phyloP scores from a whole-genome alignment of 306 rosid genomes.

The Cicer judaicum region DNA sequence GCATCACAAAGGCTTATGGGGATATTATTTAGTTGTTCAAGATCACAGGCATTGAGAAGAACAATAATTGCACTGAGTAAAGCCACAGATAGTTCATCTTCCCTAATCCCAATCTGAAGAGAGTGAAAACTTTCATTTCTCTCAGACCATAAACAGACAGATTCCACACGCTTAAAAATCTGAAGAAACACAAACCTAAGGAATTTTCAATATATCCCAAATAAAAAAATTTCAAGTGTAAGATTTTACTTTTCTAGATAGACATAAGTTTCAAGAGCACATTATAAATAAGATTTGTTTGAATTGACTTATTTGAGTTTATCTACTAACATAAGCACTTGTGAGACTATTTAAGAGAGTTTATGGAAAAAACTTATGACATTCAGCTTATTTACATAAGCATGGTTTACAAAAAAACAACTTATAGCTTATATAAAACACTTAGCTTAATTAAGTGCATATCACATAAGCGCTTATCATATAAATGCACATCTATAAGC shows the following conservation, averaged over 20 bases:
- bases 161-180: constrained; percentile 57
- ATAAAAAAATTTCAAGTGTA: background rate
- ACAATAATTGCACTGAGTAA: constrained; percentile 57
- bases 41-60: constrained; percentile 63
- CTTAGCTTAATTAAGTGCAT: background rate
- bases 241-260: constrained; percentile 5
- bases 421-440: background rate
- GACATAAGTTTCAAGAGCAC: constrained; percentile 12
- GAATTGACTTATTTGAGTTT: background rate
- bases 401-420: background rate
- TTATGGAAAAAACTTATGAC: background rate
- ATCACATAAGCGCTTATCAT: no score
- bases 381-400: background rate
- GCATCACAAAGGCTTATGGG: constrained; percentile 48
- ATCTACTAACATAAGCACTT: background rate
- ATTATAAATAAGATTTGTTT: constrained; percentile 2
- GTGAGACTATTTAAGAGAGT: background rate
- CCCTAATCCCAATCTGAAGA: constrained; percentile 58
- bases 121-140: constrained; percentile 40
- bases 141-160: constrained; percentile 55
- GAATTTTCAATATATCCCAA: constrained; percentile 38
- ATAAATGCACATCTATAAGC: background rate
- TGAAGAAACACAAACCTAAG: constrained; percentile 70
- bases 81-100: constrained; percentile 56
- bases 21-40: constrained; percentile 57